Evolutionary conservation across 164 flowering plant genomes (phyloP), one percentile per base, ranked within the genome.

Genomic region (Magnolia sinica): DNA sequence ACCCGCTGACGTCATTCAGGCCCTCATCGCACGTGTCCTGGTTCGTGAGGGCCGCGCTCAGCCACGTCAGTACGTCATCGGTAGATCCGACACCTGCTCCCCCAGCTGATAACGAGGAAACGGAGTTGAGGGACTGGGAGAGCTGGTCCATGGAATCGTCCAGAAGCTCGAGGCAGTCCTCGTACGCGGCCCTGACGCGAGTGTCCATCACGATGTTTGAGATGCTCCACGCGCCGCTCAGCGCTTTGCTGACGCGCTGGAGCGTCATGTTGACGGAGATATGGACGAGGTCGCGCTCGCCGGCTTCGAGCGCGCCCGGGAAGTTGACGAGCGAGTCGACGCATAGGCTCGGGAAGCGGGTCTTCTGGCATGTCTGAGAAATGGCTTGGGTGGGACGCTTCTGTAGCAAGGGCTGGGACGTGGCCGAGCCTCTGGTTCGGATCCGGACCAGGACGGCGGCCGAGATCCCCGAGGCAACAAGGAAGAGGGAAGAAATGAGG

Each of bases 21-120:
- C 98, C 98, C 49, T 91, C 98, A 81, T 79, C 37, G 73, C 98
- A 96, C 58, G 99, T 94, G 91, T 92, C 99, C 72, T 94, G 97
- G 70, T 94, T 94, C 4, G 99, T 96, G 74, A 94, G 76, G 9
- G 98, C 93, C 2, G 97, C 88, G 83, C 97, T 91, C 64, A 94
- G 90, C 99, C 99, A 96, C 72, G 97, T 96, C 87, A 87, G 1
- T 77, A 91, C 95, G 80, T 96, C 98, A 52, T 86, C 80, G 0
- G 79, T 68, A 1, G 89, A 76, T 8, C 86, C 91, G 52, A 18
- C 4, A 16, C 61, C 61, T 55, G 45, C 55, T 50, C 9, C 64
- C 24, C 55, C 18, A 14, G 22, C 68, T 66, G 80, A 2, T 7
- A 83, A 55, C 18, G 84, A 73, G 7, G 74, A 64, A 65, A 88